phyloP scores from a whole-genome alignment of 345 rosid genomes.

The Excoecaria agallocha region DNA sequence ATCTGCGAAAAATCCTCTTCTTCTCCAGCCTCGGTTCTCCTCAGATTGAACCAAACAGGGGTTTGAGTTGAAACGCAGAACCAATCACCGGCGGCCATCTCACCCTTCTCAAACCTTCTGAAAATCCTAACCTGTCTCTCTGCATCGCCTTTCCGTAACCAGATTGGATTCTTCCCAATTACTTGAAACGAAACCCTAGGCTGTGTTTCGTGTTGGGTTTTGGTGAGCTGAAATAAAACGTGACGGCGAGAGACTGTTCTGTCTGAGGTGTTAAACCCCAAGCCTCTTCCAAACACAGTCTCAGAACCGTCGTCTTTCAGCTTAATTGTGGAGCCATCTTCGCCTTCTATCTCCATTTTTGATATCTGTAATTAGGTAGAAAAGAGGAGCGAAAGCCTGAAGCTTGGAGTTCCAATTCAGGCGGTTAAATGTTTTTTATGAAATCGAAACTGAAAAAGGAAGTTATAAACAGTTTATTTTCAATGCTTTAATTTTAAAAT shows the following conservation, averaged over 20 bases:
- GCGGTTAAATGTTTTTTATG: too few relatives aligned
- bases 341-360: constrained; percentile 64
- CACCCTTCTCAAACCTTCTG: constrained; percentile 50
- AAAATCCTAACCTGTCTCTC: constrained; percentile 33
- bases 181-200: constrained; percentile 57
- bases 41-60: constrained; percentile 59
- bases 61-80: constrained; percentile 51
- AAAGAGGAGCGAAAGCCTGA: too few relatives aligned
- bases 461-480: too few relatives aligned
- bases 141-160: constrained; percentile 38
- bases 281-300: constrained; percentile 56
- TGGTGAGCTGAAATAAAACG: constrained; percentile 33
- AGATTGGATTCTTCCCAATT: constrained; percentile 66
- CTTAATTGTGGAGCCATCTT: constrained; percentile 51
- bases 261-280: constrained; percentile 48
- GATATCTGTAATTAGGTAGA: background rate
- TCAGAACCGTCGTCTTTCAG: constrained; percentile 26
- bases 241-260: constrained; percentile 68
- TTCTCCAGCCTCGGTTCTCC: constrained; percentile 27
- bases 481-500: too few relatives aligned
- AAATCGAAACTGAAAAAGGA: too few relatives aligned
- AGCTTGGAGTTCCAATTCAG: too few relatives aligned
- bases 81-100: constrained; percentile 48
- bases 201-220: constrained; percentile 18
- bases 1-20: constrained; percentile 34